phyloP scores from a whole-genome alignment of 2,329 filamentous ascomycete genomes.

The Epichloe scottii region DNA sequence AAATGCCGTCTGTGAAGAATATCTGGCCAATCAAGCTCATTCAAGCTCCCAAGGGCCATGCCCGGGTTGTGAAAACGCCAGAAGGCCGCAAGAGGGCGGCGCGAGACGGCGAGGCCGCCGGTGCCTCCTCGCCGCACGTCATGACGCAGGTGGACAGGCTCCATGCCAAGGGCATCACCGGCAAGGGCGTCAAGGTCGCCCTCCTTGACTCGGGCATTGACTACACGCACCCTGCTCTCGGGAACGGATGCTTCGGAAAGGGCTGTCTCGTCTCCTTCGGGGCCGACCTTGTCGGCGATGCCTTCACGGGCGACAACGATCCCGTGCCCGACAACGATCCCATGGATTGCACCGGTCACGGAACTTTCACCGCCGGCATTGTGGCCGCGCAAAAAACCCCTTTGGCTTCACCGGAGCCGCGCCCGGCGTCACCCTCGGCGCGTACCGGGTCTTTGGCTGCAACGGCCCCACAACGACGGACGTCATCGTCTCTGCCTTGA shows the following conservation, averaged over 20 bases:
- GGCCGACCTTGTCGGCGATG: conserved; percentile 30
- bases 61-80: conserved; percentile 27
- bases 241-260: conserved; percentile 30
- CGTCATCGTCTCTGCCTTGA: conserved; percentile 25
- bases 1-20: conserved; percentile 31
- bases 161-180: conserved; percentile 33
- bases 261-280: conserved; percentile 32
- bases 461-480: conserved; percentile 20
- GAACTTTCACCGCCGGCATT: conserved; percentile 33
- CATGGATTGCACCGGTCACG: conserved; percentile 28
- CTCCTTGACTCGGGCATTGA: conserved; percentile 46
- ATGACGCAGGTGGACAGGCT: conserved; percentile 46
- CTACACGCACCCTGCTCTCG: conserved; percentile 49
- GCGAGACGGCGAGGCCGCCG: conserved; percentile 11
- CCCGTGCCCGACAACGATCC: conserved; percentile 26
- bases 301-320: conserved; percentile 13
- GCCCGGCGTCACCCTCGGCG: conserved; percentile 25
- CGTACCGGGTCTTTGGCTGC: conserved; percentile 26
- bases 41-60: conserved; percentile 29
- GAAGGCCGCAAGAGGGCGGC: conserved; percentile 9
- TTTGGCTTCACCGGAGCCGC: conserved; percentile 27
- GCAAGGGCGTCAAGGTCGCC: conserved; percentile 39
- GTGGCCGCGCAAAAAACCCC: conserved; percentile 26
- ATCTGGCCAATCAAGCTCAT: conserved; percentile 35
- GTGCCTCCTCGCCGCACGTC: conserved; percentile 33